These are phyloP conservation scores for Aaosphaeria pasadenensis DNA, from an alignment of 2,329 filamentous ascomycete genomes.

Conservation along the genomic window DNA sequence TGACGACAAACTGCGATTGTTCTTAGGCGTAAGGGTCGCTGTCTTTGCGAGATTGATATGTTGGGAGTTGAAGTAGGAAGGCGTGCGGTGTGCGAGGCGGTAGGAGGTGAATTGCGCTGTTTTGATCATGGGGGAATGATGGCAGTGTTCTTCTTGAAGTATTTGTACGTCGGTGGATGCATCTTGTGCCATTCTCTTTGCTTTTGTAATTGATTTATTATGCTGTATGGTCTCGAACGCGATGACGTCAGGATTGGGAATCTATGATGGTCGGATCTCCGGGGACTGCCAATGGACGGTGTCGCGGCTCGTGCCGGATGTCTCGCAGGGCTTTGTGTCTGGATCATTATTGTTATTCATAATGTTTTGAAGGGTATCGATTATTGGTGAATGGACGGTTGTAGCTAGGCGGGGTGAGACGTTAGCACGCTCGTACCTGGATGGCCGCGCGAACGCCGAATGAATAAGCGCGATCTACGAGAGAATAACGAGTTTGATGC, in stretches of 20 bases:
- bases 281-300: too few species aligned
- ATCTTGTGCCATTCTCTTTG: neutral
- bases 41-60: neutral
- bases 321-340: too few species aligned
- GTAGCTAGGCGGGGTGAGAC: too few species aligned
- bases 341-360: too few species aligned
- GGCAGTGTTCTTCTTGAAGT: constrained; percentile 1
- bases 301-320: too few species aligned
- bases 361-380: too few species aligned
- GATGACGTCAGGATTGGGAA: neutral
- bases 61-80: constrained; percentile 1
- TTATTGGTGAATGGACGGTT: too few species aligned
- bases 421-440: too few species aligned
- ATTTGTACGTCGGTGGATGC: neutral
- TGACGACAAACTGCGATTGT: neutral
- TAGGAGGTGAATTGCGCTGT: constrained; percentile 16
- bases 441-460: too few species aligned
- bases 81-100: constrained; percentile 9
- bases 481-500: too few species aligned
- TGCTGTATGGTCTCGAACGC: neutral
- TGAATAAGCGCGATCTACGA: too few species aligned
- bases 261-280: neutral
- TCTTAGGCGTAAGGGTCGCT: neutral
- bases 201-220: neutral
- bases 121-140: constrained; percentile 19